Conservation (phyloP, 805 yeast species). For the Komagataella pseudopastoris region DNA sequence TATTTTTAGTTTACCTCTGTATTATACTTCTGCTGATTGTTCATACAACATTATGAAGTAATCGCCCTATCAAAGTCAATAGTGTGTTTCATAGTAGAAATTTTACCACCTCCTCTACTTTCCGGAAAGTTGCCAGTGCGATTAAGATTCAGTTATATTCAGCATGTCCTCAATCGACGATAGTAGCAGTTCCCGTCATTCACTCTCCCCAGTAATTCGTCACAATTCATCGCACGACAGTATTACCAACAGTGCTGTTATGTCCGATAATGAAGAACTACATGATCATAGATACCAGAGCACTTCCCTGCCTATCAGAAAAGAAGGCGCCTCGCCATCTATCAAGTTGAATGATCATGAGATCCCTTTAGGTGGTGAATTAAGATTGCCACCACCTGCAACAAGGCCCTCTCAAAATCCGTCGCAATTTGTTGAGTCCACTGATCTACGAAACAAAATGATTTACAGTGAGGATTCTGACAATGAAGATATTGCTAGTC, state of each 20-base stretch:
- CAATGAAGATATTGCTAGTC: conserved; percentile 1
- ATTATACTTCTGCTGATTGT: not conserved
- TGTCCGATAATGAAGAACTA: conserved; percentile 20
- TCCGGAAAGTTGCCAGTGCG: not conserved
- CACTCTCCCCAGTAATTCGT: conserved; percentile 13
- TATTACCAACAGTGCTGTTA: conserved; percentile 10
- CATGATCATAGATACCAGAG: conserved; percentile 10
- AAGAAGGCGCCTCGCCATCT: conserved; percentile 1
- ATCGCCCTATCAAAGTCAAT: not conserved
- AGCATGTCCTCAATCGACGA: not conserved
- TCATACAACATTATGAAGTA: not conserved
- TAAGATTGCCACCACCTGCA: not conserved
- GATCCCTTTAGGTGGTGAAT: not conserved
- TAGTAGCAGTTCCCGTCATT: not conserved
- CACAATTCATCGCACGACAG: conserved; percentile 15
- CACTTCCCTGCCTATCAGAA: conserved; percentile 2
- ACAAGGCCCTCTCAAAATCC: not conserved
- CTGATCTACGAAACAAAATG: conserved; percentile 4
- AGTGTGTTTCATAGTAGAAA: not conserved
- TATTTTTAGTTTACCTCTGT: not conserved
- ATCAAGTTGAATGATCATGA: not conserved
- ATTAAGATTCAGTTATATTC: not conserved
- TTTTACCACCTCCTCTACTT: not conserved
- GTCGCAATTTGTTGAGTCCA: conserved; percentile 1
- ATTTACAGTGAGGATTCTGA: conserved; percentile 5